These are phyloP conservation scores for Ploettnerulaceae sp. DNA, from an alignment of 2,329 filamentous ascomycete genomes.

Conservation along the genomic window DNA sequence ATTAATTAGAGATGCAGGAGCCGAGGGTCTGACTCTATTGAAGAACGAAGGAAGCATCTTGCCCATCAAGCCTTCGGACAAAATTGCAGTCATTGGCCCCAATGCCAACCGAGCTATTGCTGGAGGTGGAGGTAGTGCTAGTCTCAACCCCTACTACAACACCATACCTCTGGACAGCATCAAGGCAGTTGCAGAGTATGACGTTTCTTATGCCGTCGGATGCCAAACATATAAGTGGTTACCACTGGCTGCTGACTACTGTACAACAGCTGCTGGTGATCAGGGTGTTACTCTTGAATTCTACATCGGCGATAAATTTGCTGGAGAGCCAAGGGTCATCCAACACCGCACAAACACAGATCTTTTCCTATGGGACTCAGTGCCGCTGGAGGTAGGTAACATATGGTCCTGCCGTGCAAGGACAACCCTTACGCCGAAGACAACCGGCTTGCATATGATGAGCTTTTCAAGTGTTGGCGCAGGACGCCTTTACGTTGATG, in stretches of 20 bases:
- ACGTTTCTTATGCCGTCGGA: constrained; percentile 56
- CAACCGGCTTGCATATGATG: constrained; percentile 58
- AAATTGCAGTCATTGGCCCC: constrained; percentile 61
- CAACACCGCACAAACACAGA: constrained; percentile 60
- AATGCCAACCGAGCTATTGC: constrained; percentile 64
- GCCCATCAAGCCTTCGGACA: constrained; percentile 51
- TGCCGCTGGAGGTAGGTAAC: constrained; percentile 55
- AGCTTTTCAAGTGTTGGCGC: constrained; percentile 65
- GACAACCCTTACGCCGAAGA: constrained; percentile 53
- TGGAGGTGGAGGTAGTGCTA: constrained; percentile 64
- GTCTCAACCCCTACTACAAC: constrained; percentile 64
- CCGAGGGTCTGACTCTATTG: constrained; percentile 57
- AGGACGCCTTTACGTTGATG: constrained; percentile 56
- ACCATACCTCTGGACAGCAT: constrained; percentile 62
- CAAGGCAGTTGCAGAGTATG: constrained; percentile 46
- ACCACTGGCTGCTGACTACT: constrained; percentile 56
- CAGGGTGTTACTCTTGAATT: constrained; percentile 61
- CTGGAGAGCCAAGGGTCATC: constrained; percentile 50
- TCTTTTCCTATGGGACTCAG: constrained; percentile 67
- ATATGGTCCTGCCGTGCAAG: constrained; percentile 52
- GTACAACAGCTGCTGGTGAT: constrained; percentile 50
- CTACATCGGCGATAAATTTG: constrained; percentile 58
- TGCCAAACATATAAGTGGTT: constrained; percentile 63
- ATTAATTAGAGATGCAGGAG: constrained; percentile 56
- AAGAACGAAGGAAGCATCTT: constrained; percentile 58